phyloP scores from a whole-genome alignment of 1,284 basidiomycete genomes.

The Leccinum subrobustum region DNA sequence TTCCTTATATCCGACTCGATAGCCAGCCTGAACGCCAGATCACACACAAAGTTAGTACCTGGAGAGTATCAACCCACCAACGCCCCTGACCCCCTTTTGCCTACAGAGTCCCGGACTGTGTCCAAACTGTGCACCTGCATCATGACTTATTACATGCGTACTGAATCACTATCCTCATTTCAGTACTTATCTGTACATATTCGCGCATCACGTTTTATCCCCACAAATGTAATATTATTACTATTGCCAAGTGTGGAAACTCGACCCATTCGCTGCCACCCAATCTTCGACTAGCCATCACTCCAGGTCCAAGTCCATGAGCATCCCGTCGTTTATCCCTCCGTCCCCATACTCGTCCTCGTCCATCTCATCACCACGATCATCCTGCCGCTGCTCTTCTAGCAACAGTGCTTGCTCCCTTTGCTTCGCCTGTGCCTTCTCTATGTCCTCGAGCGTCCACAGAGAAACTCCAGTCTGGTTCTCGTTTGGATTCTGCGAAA shows the following conservation, averaged over 20 bases:
- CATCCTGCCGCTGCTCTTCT: conserved; percentile 34
- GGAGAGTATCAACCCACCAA: conserved; percentile 4
- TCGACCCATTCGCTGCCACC: not conserved
- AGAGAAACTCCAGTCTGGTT: conserved; percentile 93
- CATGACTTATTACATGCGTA: conserved; percentile 8
- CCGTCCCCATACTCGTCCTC: conserved; percentile 61
- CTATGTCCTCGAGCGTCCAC: conserved; percentile 89
- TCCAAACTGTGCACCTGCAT: conserved; percentile 35
- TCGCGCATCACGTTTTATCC: not conserved
- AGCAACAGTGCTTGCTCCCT: conserved; percentile 51
- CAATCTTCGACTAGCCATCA: conserved; percentile 1
- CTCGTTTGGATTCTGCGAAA: conserved; percentile 95
- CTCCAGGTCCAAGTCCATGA: conserved; percentile 57
- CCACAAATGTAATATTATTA: conserved; percentile 21
- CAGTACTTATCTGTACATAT: conserved; percentile 15
- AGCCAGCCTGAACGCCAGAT: conserved; percentile 34
- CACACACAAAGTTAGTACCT: conserved; percentile 36
- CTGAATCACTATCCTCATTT: not conserved
- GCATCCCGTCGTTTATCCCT: conserved; percentile 66
- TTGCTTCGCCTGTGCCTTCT: conserved; percentile 79
- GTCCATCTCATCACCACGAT: conserved; percentile 49
- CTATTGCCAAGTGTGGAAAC: conserved; percentile 1
- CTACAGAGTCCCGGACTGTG: conserved; percentile 44
- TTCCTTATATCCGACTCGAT: conserved; percentile 18
- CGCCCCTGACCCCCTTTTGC: conserved; percentile 11